Conservation (phyloP, 164 flowering plant species). For the Sedum album region DNA sequence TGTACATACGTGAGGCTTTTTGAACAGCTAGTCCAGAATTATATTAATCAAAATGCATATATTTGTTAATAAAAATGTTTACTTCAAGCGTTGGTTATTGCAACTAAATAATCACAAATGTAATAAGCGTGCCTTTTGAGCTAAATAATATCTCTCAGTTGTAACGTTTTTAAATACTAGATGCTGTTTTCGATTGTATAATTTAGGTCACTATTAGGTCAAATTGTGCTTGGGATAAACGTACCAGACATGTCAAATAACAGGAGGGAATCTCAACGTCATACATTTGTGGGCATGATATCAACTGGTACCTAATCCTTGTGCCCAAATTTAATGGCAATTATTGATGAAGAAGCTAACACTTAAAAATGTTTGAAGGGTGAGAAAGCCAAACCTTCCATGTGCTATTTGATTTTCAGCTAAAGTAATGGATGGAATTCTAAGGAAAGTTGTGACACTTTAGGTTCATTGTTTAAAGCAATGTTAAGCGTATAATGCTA, state of each 20-base stretch:
- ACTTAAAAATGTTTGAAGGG: not conserved
- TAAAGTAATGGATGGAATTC: not conserved
- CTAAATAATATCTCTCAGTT: not conserved
- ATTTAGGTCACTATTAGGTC: not conserved
- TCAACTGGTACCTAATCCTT: not conserved
- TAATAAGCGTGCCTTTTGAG: not conserved
- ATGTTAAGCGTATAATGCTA: not conserved
- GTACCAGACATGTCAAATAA: not conserved
- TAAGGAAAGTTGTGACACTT: not conserved
- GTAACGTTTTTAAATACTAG: not conserved
- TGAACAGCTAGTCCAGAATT: not conserved
- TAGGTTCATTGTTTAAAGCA: not conserved
- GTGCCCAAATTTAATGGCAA: slow-evolving; percentile 3
- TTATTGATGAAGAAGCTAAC: not conserved
- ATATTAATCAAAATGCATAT: no score
- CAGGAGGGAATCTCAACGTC: not conserved
- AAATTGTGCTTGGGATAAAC: not conserved
- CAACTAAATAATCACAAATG: not conserved
- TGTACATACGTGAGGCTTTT: not conserved
- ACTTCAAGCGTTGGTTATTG: no score
- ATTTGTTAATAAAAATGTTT: no score
- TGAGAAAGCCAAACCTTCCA: slow-evolving; percentile 4
- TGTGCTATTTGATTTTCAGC: not conserved
- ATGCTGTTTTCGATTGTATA: not conserved
- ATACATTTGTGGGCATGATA: slow-evolving; percentile 4